Percentiles rank a stretch among this genome's conserved stretches.
These are phyloP conservation scores for Pichia kluyveri DNA, from an alignment of 805 yeast species.

Conservation along the genomic window DNA sequence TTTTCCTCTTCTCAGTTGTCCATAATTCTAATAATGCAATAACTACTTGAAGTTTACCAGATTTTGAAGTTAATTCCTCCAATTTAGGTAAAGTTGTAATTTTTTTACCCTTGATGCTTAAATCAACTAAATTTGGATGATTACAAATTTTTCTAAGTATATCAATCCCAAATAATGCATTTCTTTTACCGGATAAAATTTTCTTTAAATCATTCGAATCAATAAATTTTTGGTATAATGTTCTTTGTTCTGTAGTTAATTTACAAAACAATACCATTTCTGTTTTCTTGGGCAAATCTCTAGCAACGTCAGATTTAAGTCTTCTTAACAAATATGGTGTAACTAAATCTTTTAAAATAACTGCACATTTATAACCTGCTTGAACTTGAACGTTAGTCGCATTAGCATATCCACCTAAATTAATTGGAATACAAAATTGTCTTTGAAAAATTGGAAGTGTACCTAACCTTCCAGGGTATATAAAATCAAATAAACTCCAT, in stretches of 20 bases:
- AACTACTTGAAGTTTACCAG: slow-evolving; percentile 90
- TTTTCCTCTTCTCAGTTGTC: slow-evolving; percentile 68
- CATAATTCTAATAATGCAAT: slow-evolving; percentile 66
- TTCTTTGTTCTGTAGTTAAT: slow-evolving; percentile 67
- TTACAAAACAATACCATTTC: slow-evolving; percentile 93
- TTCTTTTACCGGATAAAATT: slow-evolving; percentile 65
- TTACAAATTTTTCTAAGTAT: slow-evolving; percentile 86
- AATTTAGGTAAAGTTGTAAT: slow-evolving; percentile 6
- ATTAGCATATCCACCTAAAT: slow-evolving; percentile 96
- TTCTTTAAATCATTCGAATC: slow-evolving; percentile 67
- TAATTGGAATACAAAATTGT: slow-evolving; percentile 88
- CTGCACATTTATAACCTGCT: slow-evolving; percentile 94
- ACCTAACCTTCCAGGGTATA: slow-evolving; percentile 90
- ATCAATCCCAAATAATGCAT: slow-evolving; percentile 85
- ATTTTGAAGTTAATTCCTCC: slow-evolving; percentile 35
- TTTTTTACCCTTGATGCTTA: slow-evolving; percentile 27
- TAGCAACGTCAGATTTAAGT: slow-evolving; percentile 89
- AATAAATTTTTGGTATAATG: slow-evolving; percentile 64
- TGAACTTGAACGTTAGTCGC: slow-evolving; percentile 95
- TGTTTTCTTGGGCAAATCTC: slow-evolving; percentile 84
- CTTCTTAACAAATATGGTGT: slow-evolving; percentile 84
- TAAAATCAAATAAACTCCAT: slow-evolving; percentile 93
- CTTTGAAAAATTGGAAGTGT: slow-evolving; percentile 91
- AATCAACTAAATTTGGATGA: slow-evolving; percentile 78
- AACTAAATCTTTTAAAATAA: slow-evolving; percentile 75